phyloP scores from a whole-genome alignment of 164 flowering plant species.

The Warburgia ugandensis region DNA sequence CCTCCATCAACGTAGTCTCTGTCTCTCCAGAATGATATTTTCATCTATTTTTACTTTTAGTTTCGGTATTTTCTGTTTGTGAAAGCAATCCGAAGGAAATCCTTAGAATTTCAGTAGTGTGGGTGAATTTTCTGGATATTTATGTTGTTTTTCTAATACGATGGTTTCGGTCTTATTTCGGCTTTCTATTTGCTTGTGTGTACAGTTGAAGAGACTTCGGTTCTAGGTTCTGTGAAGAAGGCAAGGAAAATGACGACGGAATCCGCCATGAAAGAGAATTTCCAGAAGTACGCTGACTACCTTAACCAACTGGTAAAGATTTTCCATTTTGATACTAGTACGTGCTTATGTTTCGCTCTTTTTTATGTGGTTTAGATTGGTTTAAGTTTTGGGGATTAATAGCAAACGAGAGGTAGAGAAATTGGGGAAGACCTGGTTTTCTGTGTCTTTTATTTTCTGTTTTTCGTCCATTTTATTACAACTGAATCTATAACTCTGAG shows the following conservation, averaged over 20 bases:
- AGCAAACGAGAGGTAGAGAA: not conserved
- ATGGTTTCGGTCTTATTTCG: not conserved
- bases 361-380: not conserved
- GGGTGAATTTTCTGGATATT: not conserved
- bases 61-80: not conserved
- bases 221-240: conserved; percentile 24
- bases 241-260: conserved; percentile 30
- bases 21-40: not conserved
- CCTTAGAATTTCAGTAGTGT: not conserved
- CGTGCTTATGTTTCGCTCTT: not conserved
- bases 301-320: conserved; percentile 42
- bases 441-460: not conserved
- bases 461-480: not conserved
- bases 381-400: not conserved
- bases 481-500: not conserved
- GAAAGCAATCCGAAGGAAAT: not conserved
- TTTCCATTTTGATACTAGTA: not conserved
- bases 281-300: conserved; percentile 38
- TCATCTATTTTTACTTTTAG: not conserved
- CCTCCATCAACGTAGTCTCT: conserved; percentile 21
- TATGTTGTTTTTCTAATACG: not conserved
- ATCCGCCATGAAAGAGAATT: conserved; percentile 36
- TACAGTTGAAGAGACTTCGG: conserved; percentile 25
- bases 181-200: not conserved
- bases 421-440: not conserved